Evolutionary conservation across 1,139 yeast species (phyloP).

Genomic region (Pneumocystis wakefieldiae): DNA sequence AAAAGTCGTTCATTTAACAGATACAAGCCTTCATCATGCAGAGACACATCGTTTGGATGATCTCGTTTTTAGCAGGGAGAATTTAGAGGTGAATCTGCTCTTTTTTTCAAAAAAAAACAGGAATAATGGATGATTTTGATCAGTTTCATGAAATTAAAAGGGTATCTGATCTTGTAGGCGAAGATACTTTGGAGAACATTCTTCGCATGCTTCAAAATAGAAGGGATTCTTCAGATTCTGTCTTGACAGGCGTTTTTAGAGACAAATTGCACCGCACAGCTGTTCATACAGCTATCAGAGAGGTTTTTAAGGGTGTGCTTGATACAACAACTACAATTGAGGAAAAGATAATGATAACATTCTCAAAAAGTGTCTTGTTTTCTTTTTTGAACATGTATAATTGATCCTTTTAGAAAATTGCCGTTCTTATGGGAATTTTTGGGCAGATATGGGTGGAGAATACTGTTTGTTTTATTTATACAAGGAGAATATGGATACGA

Average conservation of each 20-base stretch:
- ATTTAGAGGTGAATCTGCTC: background rate
- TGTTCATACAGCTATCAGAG: conserved; percentile 62
- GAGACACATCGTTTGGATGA: background rate
- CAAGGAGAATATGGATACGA: conserved; percentile 92
- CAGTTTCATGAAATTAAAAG: conserved; percentile 18
- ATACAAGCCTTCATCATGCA: conserved; percentile 25
- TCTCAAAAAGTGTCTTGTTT: conserved; percentile 29
- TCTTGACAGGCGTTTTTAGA: conserved; percentile 23
- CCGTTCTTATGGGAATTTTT: background rate
- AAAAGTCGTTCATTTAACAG: conserved; percentile 56
- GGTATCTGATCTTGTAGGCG: conserved; percentile 35
- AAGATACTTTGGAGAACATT: conserved; percentile 41
- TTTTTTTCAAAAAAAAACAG: background rate
- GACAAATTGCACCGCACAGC: conserved; percentile 61
- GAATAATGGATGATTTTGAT: conserved; percentile 15
- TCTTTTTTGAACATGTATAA: conserved; percentile 17
- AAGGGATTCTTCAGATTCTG: conserved; percentile 47
- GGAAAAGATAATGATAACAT: conserved; percentile 42
- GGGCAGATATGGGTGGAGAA: conserved; percentile 17
- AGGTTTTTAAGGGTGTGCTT: conserved; percentile 54
- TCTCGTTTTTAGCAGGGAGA: conserved; percentile 6
- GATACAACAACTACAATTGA: conserved; percentile 65
- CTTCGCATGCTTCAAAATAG: conserved; percentile 36
- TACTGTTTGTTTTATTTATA: conserved; percentile 67
- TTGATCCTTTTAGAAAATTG: conserved; percentile 20